Evolutionary conservation across 805 yeast species (phyloP).

Genomic region (Ascoidea tarda): DNA sequence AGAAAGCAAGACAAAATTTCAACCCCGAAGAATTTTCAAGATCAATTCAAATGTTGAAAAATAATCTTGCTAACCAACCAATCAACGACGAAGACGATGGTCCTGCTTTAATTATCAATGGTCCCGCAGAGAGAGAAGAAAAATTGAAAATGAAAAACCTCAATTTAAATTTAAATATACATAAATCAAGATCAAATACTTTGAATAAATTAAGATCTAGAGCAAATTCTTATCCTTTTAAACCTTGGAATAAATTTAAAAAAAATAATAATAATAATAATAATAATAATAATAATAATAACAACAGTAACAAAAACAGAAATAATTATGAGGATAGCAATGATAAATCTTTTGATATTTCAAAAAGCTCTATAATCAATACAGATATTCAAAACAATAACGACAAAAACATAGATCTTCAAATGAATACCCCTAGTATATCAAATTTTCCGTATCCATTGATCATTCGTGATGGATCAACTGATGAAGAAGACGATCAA

Average conservation of each 20-base stretch:
- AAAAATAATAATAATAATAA: conserved; percentile 13
- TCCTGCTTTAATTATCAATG: conserved; percentile 62
- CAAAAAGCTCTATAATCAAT: too few relatives aligned
- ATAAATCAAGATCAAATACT: conserved; percentile 4
- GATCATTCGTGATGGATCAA: too few relatives aligned
- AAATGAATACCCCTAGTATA: not conserved
- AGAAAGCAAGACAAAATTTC: conserved; percentile 25
- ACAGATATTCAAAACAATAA: too few relatives aligned
- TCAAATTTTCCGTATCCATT: too few relatives aligned
- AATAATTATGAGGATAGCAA: too few relatives aligned
- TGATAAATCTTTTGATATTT: too few relatives aligned
- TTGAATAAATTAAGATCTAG: conserved; percentile 8
- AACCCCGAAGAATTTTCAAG: conserved; percentile 76
- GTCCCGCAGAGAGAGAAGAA: conserved; percentile 61
- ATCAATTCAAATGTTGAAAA: conserved; percentile 71
- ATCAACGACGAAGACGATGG: conserved; percentile 41
- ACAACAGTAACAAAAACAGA: too few relatives aligned
- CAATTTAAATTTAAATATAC: conserved; percentile 17
- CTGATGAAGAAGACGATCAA: too few relatives aligned
- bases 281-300: too few relatives aligned
- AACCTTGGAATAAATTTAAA: conserved; percentile 11
- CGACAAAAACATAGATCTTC: not conserved
- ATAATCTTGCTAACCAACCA: conserved; percentile 23
- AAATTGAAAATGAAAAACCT: conserved; percentile 13
- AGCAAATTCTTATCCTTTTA: conserved; percentile 8